Evolutionary conservation across 768 basidiomycete species (phyloP).

Genomic region (Tulasnella sp.): DNA sequence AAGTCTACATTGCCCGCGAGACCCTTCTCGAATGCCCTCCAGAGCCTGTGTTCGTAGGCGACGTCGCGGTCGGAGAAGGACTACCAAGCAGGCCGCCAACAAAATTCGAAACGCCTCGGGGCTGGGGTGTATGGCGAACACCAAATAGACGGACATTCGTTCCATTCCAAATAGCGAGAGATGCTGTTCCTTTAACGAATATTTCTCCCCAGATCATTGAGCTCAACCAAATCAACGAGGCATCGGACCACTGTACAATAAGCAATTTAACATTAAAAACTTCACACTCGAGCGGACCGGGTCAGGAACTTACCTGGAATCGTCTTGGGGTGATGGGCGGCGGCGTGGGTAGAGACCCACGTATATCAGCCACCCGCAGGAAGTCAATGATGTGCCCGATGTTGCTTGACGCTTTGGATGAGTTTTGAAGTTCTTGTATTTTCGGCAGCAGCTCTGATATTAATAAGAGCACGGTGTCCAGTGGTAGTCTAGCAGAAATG

Average conservation of each 20-base stretch:
- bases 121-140: slow-evolving; percentile 68
- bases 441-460: slow-evolving; percentile 82
- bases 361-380: slow-evolving; percentile 58
- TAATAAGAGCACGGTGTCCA: slow-evolving; percentile 81
- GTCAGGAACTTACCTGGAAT: slow-evolving; percentile 54
- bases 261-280: neutral
- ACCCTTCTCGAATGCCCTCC: neutral
- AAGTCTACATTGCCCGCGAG: neutral
- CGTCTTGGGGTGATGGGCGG: slow-evolving; percentile 58
- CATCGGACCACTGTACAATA: slow-evolving; percentile 72
- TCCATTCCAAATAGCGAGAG: slow-evolving; percentile 82
- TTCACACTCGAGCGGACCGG: neutral
- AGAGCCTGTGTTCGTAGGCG: neutral
- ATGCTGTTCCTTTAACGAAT: slow-evolving; percentile 82
- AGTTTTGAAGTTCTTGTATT: slow-evolving; percentile 69
- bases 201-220: slow-evolving; percentile 94
- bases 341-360: slow-evolving; percentile 63
- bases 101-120: slow-evolving; percentile 71
- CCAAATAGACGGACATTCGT: slow-evolving; percentile 86
- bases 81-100: slow-evolving; percentile 64
- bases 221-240: slow-evolving; percentile 85
- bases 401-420: slow-evolving; percentile 43
- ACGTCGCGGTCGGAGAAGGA: neutral
- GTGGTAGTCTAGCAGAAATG: slow-evolving; percentile 54
- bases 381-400: slow-evolving; percentile 56